A percentile compares a stretch with the other conserved stretches of the same genome.
Conservation (phyloP, 139 green algal species). For the Chara braunii region DNA sequence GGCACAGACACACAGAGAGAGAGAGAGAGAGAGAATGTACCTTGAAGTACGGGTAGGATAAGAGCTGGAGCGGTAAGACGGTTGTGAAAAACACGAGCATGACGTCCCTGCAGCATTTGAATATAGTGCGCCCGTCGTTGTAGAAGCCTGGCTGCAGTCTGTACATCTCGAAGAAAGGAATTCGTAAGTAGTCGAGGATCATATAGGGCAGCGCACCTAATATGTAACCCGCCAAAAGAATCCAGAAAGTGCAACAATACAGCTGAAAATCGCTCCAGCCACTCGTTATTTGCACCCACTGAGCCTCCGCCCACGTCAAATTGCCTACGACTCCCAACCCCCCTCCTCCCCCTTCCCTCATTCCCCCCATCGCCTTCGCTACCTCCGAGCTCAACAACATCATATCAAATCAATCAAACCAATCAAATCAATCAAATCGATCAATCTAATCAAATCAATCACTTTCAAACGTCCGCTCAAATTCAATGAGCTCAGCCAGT, state of each 20-base stretch:
- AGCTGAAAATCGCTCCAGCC: constrained; percentile 28
- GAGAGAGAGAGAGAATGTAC: constrained; percentile 17
- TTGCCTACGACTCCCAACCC: too few relatives aligned
- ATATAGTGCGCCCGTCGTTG: not conserved
- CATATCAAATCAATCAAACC: too few relatives aligned
- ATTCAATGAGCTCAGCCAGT: too few relatives aligned
- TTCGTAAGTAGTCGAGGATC: constrained; percentile 17
- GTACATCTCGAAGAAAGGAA: constrained; percentile 27
- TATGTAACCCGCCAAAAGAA: constrained; percentile 23
- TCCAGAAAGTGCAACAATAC: constrained; percentile 29
- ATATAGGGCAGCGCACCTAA: constrained; percentile 26
- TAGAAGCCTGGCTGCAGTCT: constrained; percentile 4
- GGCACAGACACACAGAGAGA: not conserved
- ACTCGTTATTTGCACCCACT: constrained; percentile 5
- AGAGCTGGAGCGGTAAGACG: constrained; percentile 30
- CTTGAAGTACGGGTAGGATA: constrained; percentile 40
- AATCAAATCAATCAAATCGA: too few relatives aligned
- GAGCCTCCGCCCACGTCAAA: constrained; percentile 2
- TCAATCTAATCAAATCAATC: too few relatives aligned
- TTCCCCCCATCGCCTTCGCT: too few relatives aligned
- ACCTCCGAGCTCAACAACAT: too few relatives aligned
- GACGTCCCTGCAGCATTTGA: constrained; percentile 9
- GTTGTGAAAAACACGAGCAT: constrained; percentile 10
- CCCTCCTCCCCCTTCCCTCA: too few relatives aligned
- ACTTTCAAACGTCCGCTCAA: too few relatives aligned